Percentiles rank a stretch among this genome's conserved stretches.
phyloP scores from a whole-genome alignment of 2,329 filamentous ascomycete species.

The Colletotrichum orchidophilum region DNA sequence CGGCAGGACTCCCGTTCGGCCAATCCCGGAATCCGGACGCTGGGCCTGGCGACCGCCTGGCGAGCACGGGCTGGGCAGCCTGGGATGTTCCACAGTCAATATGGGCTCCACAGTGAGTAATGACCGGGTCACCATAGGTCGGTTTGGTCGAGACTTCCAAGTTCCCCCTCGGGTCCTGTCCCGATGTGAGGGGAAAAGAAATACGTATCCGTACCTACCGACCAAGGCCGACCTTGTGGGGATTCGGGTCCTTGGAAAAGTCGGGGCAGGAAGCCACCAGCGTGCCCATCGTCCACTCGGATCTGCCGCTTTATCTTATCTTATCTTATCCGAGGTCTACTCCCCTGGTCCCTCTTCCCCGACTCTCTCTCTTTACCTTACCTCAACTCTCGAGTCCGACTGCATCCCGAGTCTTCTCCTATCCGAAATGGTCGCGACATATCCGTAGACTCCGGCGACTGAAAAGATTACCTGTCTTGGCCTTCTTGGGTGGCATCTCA shows the following conservation, averaged over 20 bases:
- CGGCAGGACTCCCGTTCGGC: slow-evolving; percentile 6
- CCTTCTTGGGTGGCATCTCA: not conserved
- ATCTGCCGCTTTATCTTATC: not conserved
- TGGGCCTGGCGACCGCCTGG: not conserved
- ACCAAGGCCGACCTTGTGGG: not conserved
- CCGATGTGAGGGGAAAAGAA: not conserved
- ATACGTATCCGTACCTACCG: not conserved
- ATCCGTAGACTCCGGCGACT: not conserved
- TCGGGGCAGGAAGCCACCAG: not conserved
- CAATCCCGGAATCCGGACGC: slow-evolving; percentile 23
- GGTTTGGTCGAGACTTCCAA: not conserved
- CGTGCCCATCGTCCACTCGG: slow-evolving; percentile 13
- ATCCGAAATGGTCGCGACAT: not conserved
- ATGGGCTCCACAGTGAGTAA: slow-evolving; percentile 31
- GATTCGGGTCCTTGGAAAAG: not conserved
- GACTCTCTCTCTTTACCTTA: not conserved
- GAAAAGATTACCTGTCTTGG: not conserved
- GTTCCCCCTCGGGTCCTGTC: not conserved
- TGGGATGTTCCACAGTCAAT: too few species aligned
- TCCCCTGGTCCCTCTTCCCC: not conserved
- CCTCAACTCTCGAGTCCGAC: not conserved
- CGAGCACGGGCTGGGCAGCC: slow-evolving; percentile 1
- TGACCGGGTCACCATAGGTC: slow-evolving; percentile 11
- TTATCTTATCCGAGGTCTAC: slow-evolving; percentile 20
- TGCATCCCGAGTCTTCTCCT: not conserved